phyloP scores from a whole-genome alignment of 140 eudicot genomes.

The Bidens hawaiensis region DNA sequence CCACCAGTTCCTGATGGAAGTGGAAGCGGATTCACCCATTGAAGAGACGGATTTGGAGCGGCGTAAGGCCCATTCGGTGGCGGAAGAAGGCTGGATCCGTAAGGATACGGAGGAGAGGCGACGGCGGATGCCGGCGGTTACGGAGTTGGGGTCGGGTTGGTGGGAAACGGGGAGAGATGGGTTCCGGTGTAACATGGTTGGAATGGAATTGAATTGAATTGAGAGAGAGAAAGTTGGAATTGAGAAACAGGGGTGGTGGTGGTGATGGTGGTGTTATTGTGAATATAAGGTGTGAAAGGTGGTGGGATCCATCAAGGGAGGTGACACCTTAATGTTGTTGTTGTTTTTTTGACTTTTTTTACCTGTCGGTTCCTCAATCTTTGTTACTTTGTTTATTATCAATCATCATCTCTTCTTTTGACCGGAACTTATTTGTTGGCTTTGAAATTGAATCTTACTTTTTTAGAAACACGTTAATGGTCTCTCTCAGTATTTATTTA shows the following conservation, averaged over 20 bases:
- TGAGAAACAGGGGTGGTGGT: not conserved
- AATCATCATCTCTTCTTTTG: too few relatives aligned
- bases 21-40: conserved; percentile 35
- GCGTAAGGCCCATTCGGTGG: conserved; percentile 48
- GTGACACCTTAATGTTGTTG: not conserved
- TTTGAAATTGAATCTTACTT: too few relatives aligned
- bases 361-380: too few relatives aligned
- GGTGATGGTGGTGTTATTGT: not conserved
- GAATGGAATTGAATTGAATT: conserved; percentile 13
- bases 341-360: not conserved
- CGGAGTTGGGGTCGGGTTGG: conserved; percentile 10
- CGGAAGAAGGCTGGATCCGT: conserved; percentile 32
- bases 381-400: too few relatives aligned
- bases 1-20: conserved; percentile 45
- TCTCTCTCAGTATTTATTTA: too few relatives aligned
- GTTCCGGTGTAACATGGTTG: conserved; percentile 20
- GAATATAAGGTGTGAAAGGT: not conserved
- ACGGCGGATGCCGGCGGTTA: conserved; percentile 37
- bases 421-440: too few relatives aligned
- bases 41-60: conserved; percentile 64
- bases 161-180: conserved; percentile 51
- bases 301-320: conserved; percentile 19
- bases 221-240: not conserved
- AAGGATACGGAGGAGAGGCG: conserved; percentile 59
- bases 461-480: too few relatives aligned